These are phyloP conservation scores for Parasitella parasitica DNA, from an alignment of 371 early-diverging fungal genomes.

Conservation along the genomic window DNA sequence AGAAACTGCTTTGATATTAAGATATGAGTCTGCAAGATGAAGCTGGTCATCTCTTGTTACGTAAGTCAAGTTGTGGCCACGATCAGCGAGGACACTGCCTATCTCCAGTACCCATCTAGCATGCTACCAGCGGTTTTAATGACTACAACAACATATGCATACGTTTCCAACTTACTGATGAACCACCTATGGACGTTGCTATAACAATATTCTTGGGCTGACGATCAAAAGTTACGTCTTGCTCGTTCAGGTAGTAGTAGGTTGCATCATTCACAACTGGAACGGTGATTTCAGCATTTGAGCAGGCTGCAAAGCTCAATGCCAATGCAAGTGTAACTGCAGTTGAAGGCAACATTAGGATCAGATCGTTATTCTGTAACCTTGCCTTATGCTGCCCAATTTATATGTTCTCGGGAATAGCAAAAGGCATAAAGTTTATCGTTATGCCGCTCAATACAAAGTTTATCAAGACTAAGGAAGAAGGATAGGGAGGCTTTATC, in stretches of 20 bases:
- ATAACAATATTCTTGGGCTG: conserved; percentile 7
- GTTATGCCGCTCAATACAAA: no score
- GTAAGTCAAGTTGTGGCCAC: conserved; percentile 19
- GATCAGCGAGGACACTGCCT: background rate
- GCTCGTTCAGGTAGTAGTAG: background rate
- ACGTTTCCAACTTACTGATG: conserved; percentile 11
- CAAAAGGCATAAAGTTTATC: background rate
- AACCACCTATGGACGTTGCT: conserved; percentile 9
- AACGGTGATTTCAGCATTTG: background rate
- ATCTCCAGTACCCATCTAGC: conserved; percentile 20
- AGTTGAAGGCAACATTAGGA: background rate
- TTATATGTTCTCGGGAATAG: background rate
- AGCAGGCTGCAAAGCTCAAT: background rate
- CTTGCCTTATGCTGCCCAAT: background rate
- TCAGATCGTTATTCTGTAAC: background rate
- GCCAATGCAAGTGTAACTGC: background rate
- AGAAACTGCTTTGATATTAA: conserved; percentile 14
- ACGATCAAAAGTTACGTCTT: background rate
- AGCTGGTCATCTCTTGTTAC: conserved; percentile 18
- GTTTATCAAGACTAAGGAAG: background rate
- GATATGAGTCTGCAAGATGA: conserved; percentile 18
- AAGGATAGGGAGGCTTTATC: background rate
- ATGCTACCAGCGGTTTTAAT: background rate
- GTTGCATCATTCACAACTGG: background rate
- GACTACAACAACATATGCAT: background rate